Base-by-base conservation (phyloP, 2,329 filamentous ascomycete genomes). In the Mycocentrospora acerina region DNA sequence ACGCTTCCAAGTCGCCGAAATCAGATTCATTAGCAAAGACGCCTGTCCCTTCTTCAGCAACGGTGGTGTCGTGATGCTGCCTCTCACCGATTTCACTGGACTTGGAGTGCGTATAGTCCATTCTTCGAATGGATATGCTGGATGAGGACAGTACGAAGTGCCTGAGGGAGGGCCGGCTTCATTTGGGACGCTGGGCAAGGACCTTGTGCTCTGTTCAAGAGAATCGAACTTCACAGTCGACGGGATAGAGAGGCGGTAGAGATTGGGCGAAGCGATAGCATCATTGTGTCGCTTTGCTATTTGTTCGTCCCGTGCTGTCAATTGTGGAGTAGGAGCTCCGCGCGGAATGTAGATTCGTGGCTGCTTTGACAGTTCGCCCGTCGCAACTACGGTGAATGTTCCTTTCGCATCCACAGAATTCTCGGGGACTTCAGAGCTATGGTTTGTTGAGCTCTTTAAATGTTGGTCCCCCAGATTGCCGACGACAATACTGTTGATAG, bases 71-170 rank as follows among this genome's bases (percentile, higher is more conserved):
- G 44, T 37, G 10, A 56, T 50, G 2, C 42, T 43, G 6, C 58
- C 52, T 17, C 52, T 46, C 2, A 51, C 17, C 2, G 49, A 53
- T 18, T 55, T 53, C 22, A 55, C 50, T 1, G 59, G 61, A 33
- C 62, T 65, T 3, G 60, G 60, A 5, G 57, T 61, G 24, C 44
- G 50, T 19, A 48, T 36, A 12, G 44, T 37, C 59, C 62, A 64
- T 7, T 60, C 54, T 15, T 58, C 51, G 2, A 55, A 22, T 2
- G 52, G 46, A 32, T 56, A 61, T 27, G 47, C 54, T 16, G 54
- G 55, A 32, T 61, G 51, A 2, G 51, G 54, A 11, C 42, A 41
- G 35, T 62, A 58, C 14, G 38, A 34, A 3, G 51, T 57, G 6
- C 49, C 44, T 7, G 44, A 37, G 3, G 26, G n/a, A 12, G 42